A percentile compares a stretch with the other conserved stretches of the same genome.
Conservation (phyloP, 208 protist genomes). For the Leptomonas seymouri region DNA sequence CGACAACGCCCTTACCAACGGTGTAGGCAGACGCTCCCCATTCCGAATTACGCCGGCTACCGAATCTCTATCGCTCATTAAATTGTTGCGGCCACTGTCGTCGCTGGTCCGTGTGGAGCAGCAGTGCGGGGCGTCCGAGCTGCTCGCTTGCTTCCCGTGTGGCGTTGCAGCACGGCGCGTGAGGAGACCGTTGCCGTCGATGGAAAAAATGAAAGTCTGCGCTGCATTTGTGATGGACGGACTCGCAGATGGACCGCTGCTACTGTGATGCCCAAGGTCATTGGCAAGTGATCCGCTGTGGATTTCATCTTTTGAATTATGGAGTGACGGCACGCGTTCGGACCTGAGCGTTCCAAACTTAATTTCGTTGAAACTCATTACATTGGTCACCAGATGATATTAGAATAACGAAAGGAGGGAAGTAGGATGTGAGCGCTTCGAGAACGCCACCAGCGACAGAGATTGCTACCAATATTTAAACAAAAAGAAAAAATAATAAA, state of each 20-base stretch:
- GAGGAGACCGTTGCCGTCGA: conserved; percentile 9
- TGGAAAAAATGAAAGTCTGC: conserved; percentile 1
- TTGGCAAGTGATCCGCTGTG: background rate
- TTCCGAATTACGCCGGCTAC: no score
- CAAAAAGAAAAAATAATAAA: no score
- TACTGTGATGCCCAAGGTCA: background rate
- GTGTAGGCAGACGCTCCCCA: no score
- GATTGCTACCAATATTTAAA: no score
- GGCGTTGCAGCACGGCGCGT: background rate
- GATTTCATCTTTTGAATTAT: background rate
- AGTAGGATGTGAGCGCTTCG: no score
- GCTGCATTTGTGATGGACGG: background rate
- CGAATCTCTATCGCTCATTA: background rate
- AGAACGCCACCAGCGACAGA: no score
- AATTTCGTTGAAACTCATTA: background rate
- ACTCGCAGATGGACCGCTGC: background rate
- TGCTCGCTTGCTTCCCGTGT: background rate
- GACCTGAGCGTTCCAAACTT: conserved; percentile 1
- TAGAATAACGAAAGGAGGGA: conserved; percentile 14
- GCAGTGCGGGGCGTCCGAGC: no score
- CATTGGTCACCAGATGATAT: background rate
- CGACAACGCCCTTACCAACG: background rate
- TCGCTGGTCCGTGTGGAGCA: background rate
- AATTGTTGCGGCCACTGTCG: background rate
- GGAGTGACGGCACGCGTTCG: background rate